Base-by-base conservation (phyloP, 208 protist species). In the Blechomonas ayalai region DNA sequence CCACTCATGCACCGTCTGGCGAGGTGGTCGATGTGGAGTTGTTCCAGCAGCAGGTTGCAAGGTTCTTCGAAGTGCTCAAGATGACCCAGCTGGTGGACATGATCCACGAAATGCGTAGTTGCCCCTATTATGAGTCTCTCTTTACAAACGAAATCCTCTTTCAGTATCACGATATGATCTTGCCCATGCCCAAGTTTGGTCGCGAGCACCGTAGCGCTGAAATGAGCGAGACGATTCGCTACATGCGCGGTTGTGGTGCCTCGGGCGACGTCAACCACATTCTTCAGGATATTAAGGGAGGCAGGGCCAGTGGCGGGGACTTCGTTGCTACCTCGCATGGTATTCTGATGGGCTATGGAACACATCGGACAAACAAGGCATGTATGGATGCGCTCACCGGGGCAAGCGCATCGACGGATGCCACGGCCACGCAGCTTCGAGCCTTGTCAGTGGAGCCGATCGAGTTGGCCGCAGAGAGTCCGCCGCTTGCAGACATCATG, bases 141-240 rank as follows among this genome's bases (percentile, higher is more conserved):
- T 90, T 88, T 48, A 61, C 64, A 26, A 71, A 59, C 19, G 84
- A 93, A 36, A 28, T 93, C 23, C 42, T 90, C 20, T 88, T 88
- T 63, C 79, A 88, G 57, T 72, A 89, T 44, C 71, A 75, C 55
- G 70, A 84, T 36, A 42, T 93, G 55, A 71, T 93, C 25, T 28
- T 93, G 22, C 80, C 80, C 3, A 93, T 93, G 84, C 84, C 84
- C 7, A 87, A 88, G 55, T 73, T 76, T 40, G 78, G 84, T 4
- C 64, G 75, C 9, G 84, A 93, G 63, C 66, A 88, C 40, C 73
- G 81, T 20, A 73, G 68, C 9, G 59, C 72, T 1, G 84, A 93
- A 50, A 64, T 88, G 12, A 88, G 74, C 52, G 84, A 93, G 49
- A 93, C 84, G 16, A 67, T 93, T 23, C 70, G 84, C n/a, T 84